Conservation (phyloP, 345 rosid genomes). For the Acer negundo region DNA sequence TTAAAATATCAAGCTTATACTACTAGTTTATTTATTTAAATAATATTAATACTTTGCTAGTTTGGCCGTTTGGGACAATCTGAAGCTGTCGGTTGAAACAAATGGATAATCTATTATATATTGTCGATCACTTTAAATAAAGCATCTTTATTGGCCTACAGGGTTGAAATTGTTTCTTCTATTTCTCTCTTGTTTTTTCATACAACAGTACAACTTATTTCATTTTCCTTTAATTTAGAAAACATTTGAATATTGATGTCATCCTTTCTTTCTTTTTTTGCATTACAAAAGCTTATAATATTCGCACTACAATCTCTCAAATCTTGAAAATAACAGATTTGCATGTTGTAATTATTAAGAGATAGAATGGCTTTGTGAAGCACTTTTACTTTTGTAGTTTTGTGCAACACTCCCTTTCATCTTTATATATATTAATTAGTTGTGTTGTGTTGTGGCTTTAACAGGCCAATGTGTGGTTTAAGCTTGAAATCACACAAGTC, state of each 20-base stretch:
- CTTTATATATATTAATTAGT: conserved; percentile 8
- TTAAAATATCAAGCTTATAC: too few relatives aligned
- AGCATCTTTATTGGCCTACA: conserved; percentile 9
- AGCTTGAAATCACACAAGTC: conserved; percentile 36
- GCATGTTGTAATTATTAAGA: neutral
- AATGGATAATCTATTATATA: too few relatives aligned
- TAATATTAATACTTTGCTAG: too few relatives aligned
- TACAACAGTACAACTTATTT: neutral
- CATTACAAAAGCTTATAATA: too few relatives aligned
- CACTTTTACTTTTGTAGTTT: conserved; percentile 21
- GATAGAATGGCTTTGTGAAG: conserved; percentile 8
- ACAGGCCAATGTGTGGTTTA: conserved; percentile 13
- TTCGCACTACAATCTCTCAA: too few relatives aligned
- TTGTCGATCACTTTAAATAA: neutral
- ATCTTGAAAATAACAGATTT: neutral
- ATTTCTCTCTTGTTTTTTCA: neutral
- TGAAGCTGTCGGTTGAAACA: conserved; percentile 21
- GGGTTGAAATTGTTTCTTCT: neutral
- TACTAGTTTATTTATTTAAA: too few relatives aligned
- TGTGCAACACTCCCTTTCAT: conserved; percentile 7
- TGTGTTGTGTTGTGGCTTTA: conserved; percentile 10
- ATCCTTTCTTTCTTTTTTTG: too few relatives aligned
- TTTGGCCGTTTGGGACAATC: neutral
- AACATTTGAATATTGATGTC: neutral
- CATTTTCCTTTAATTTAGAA: neutral